phyloP scores from a whole-genome alignment of 106 monocot genomes.

The Xerophyta viscosa region DNA sequence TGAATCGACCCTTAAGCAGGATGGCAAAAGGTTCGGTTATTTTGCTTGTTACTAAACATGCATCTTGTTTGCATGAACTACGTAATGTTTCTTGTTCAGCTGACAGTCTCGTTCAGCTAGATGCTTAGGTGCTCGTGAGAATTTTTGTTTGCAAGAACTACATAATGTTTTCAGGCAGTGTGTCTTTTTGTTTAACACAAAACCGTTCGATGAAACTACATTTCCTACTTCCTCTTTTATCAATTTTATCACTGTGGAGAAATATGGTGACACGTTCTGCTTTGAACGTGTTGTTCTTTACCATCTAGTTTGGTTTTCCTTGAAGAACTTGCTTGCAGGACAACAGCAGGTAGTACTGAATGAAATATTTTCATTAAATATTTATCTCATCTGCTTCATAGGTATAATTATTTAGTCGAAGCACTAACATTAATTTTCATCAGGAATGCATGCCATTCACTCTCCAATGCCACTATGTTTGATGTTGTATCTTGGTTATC shows the following conservation, averaged over 20 bases:
- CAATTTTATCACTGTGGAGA: conserved; percentile 36
- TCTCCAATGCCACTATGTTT: too few species aligned
- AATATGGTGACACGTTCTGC: conserved; percentile 29
- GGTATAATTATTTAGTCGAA: too few species aligned
- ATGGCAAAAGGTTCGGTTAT: conserved; percentile 1
- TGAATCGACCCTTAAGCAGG: too few species aligned
- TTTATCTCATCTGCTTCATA: neutral
- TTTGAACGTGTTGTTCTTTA: conserved; percentile 64
- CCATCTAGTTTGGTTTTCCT: conserved; percentile 56
- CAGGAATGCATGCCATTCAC: too few species aligned
- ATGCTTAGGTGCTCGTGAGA: too few species aligned
- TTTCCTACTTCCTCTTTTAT: conserved; percentile 18
- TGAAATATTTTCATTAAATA: neutral
- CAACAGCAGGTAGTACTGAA: conserved; percentile 19
- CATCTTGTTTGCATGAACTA: conserved; percentile 36
- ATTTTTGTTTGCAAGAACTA: too few species aligned
- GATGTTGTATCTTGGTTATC: too few species aligned
- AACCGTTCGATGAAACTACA: conserved; percentile 12
- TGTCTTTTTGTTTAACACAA: conserved; percentile 26
- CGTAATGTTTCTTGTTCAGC: conserved; percentile 58
- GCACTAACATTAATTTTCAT: too few species aligned
- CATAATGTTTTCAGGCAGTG: too few species aligned
- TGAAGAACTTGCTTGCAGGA: too few species aligned
- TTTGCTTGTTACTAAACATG: conserved; percentile 7
- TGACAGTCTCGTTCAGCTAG: too few species aligned